Conservation (phyloP, 345 rosid species). For the Moricandia arvensis region DNA sequence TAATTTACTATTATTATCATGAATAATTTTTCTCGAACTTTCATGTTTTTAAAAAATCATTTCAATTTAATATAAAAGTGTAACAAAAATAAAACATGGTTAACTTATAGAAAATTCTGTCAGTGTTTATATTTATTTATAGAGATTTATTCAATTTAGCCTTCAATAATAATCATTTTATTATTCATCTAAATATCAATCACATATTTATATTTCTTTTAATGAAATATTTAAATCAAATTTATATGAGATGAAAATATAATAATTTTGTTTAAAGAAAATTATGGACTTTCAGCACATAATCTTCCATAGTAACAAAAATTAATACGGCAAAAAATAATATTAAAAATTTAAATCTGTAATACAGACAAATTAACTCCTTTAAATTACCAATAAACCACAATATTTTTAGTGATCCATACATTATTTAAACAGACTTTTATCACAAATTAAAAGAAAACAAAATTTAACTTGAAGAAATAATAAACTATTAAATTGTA, state of each 20-base stretch:
- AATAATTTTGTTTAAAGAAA: background rate
- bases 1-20: background rate
- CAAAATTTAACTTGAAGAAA: background rate
- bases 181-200: background rate
- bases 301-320: too few relatives aligned
- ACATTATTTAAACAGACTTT: background rate
- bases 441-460: background rate
- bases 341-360: too few relatives aligned
- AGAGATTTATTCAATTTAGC: too few relatives aligned
- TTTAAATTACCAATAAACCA: background rate
- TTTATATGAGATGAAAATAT: background rate
- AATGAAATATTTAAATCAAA: background rate
- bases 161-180: background rate
- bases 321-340: too few relatives aligned
- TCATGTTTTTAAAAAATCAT: background rate
- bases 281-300: too few relatives aligned
- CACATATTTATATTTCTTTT: background rate
- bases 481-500: background rate
- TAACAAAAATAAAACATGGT: background rate
- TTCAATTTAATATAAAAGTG: background rate
- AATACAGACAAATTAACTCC: too few relatives aligned
- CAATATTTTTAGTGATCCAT: background rate
- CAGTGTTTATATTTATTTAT: background rate
- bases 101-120: too few relatives aligned
- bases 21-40: too few relatives aligned